Base-by-base conservation (phyloP, 257 asterid genomes). In the Lantana camara region DNA sequence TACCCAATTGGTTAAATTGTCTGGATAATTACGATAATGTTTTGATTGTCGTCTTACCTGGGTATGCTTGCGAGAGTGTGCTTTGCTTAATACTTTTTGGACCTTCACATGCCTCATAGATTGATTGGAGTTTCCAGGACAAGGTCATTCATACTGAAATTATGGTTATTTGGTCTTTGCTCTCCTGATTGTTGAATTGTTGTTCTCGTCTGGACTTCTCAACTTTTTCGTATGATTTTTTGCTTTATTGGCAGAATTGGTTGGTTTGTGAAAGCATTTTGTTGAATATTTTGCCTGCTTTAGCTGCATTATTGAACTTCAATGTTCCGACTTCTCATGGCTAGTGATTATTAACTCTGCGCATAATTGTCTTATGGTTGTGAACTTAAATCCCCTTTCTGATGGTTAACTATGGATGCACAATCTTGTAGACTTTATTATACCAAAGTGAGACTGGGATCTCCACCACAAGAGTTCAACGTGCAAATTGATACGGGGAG, bases 401-500 rank as follows among this genome's bases (percentile, higher is more conserved):
- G 61, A 29, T 23, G 45, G 4, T 55, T 42, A 50, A 54, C 47
- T 32, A 21, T 64, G 24, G 22, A 57, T 67, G 67, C 65, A 69
- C 63, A 44, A 52, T 72, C 68, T 70, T 68, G 55, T 55, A 90
- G 91, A 52, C 89, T 88, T 42, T 85, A 85, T 70, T 88, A 73
- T 59, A 85, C 94, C 60, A 77, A 83, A 73, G 87, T 88, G 62
- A 71, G 86, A 19, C 72, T 88, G 79, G 96, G 96, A 61, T 71
- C 86, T 63, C 91, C 94, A 16, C 79, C 89, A 2, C 80, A 49
- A 69, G 87, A 83, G 62, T 88, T 72, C 81, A 71, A 78, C 48
- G 87, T 88, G 67, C 94, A 85, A 74, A 83, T 88, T 41, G 96
- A 88, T 57, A 85, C 96, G 7, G 96, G 96, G 54, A 88, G 96